Evolutionary conservation across 1,284 basidiomycete genomes (phyloP), one percentile per base, ranked within the genome.

Genomic region (Cystobasidiaceae sp.): DNA sequence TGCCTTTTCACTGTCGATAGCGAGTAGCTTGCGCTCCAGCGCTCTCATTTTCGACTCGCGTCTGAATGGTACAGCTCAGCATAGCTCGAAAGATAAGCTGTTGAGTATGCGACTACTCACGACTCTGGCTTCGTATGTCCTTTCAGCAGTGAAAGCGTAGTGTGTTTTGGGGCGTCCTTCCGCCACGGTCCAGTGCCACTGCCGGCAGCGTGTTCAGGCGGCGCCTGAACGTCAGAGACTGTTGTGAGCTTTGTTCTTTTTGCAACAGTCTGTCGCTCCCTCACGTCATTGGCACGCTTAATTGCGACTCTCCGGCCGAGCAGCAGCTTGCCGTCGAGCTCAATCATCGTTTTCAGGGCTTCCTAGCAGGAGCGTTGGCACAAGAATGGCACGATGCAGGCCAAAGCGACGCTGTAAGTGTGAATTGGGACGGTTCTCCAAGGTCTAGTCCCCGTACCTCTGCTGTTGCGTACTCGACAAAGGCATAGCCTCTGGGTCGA

Each of bases 401-500:
- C 63, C 44, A 66, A 39, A 41, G 17, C 19, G 23, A 58, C 41
- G 33, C 23, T n/a, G 32, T 50, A 44, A 54, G 52, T 21, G 27
- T n/a, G 19, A 28, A 19, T 23, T n/a, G n/a, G 39, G 3, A 43
- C 17, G 11, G 37, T 48, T 45, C 33, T 43, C 62, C 3, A 34
- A 32, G 32, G 4, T 49, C 6, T 15, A 43, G 19, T 2, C 19
- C 54, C 86, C 90, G 81, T 78, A 96, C 93, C 78, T 86, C 84
- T 77, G 85, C 82, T 54, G 82, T 82, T 30, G 81, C 81, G 74
- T 86, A 97, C 78, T 97, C 91, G 33, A 98, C 80, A 72, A 97
- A 98, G 0, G 93, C 93, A 76, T 93, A 98, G 2, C 94, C 94
- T 19, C 93, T 81, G 1, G 94, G 92, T 76, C 91, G 94, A 13